Conservation (phyloP, 192 early-diverging fungal genomes). For the Geranomyces variabilis region DNA sequence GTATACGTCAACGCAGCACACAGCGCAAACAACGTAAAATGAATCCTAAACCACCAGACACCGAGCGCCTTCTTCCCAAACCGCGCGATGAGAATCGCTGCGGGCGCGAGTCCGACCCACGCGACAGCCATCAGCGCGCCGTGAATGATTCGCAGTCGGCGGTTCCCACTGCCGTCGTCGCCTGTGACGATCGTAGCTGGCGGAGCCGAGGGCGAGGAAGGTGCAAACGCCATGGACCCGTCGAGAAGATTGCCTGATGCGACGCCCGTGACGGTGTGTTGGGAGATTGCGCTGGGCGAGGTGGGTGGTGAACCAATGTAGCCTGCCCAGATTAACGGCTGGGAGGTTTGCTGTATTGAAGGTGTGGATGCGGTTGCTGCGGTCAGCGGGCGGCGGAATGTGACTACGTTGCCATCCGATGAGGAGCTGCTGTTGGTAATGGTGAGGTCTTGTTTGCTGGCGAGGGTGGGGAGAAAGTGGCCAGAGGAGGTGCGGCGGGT, state of each 20-base stretch:
- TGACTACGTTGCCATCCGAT: background rate
- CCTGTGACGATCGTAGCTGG: background rate
- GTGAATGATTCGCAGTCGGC: constrained; percentile 33
- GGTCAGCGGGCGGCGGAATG: constrained; percentile 21
- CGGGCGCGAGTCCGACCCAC: constrained; percentile 43
- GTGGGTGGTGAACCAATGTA: constrained; percentile 7
- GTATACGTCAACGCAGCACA: constrained; percentile 16
- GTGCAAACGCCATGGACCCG: constrained; percentile 8
- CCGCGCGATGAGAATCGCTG: constrained; percentile 52
- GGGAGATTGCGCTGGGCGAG: constrained; percentile 1
- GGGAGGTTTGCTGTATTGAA: constrained; percentile 10
- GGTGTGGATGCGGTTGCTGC: background rate
- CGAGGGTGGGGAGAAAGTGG: constrained; percentile 17
- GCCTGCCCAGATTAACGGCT: constrained; percentile 39
- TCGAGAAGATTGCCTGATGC: constrained; percentile 6
- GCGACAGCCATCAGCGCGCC: constrained; percentile 53
- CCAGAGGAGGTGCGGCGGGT: constrained; percentile 32
- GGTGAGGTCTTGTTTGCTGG: background rate
- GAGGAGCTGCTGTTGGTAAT: too few relatives aligned
- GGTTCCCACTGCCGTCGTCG: constrained; percentile 8
- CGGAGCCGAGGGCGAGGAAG: background rate
- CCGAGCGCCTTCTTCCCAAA: constrained; percentile 48
- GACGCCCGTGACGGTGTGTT: constrained; percentile 14
- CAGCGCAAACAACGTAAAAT: constrained; percentile 37
- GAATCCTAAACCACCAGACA: constrained; percentile 49